phyloP scores from a whole-genome alignment of 2,329 filamentous ascomycete genomes.

The Colletotrichum horii region DNA sequence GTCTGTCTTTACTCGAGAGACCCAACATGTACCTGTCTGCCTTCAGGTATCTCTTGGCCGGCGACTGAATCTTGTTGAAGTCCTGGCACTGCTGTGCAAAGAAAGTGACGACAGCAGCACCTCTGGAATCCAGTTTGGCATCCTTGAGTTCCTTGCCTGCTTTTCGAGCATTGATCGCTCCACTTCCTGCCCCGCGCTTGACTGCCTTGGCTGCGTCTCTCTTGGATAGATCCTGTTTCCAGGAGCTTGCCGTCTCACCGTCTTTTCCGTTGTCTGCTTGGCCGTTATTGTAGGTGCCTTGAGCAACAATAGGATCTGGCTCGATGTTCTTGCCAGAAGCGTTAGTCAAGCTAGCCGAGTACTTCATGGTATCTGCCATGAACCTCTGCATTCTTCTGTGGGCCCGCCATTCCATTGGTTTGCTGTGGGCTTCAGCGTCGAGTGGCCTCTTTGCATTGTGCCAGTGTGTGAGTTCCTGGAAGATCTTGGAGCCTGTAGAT shows the following conservation, averaged over 20 bases:
- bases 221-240: not conserved
- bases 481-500: constrained; percentile 35
- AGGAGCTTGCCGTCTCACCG: not conserved
- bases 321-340: constrained; percentile 66
- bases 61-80: constrained; percentile 49
- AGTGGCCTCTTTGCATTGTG: constrained; percentile 62
- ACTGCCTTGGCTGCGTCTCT: constrained; percentile 14
- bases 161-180: constrained; percentile 39
- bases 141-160: constrained; percentile 37
- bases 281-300: not conserved
- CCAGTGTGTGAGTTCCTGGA: constrained; percentile 63
- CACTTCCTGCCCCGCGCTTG: constrained; percentile 1
- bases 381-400: constrained; percentile 63
- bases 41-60: constrained; percentile 51
- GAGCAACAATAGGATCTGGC: constrained; percentile 66
- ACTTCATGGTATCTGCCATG: constrained; percentile 71
- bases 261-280: constrained; percentile 11
- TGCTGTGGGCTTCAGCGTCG: constrained; percentile 37
- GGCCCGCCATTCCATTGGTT: constrained; percentile 32
- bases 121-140: constrained; percentile 34
- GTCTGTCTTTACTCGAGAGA: constrained; percentile 30
- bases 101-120: constrained; percentile 36
- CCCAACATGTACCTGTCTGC: constrained; percentile 49
- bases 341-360: constrained; percentile 74
- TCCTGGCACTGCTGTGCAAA: constrained; percentile 51